Conservation (phyloP, 345 rosid genomes). For the Excoecaria agallocha region DNA sequence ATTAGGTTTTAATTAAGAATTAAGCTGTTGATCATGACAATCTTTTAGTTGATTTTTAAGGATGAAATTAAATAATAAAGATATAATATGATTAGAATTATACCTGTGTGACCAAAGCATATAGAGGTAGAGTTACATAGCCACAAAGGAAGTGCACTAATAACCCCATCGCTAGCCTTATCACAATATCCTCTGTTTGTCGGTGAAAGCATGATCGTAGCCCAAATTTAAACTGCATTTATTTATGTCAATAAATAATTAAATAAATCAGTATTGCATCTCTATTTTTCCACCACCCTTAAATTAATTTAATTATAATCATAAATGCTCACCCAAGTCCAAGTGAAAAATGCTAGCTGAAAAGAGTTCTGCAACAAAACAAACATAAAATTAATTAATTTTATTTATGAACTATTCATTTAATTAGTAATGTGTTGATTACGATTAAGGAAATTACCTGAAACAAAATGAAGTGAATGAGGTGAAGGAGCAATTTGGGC, state of each 20-base stretch:
- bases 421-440: no score
- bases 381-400: neutral
- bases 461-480: slow-evolving; percentile 54
- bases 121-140: slow-evolving; percentile 61
- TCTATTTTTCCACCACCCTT: neutral
- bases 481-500: slow-evolving; percentile 53
- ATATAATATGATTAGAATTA: no score
- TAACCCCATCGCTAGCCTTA: slow-evolving; percentile 47
- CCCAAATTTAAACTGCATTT: slow-evolving; percentile 50
- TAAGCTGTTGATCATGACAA: no score
- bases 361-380: slow-evolving; percentile 68
- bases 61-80: no score
- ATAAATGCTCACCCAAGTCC: slow-evolving; percentile 61
- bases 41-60: no score
- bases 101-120: slow-evolving; percentile 67
- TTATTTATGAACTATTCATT: no score
- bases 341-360: slow-evolving; percentile 80
- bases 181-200: slow-evolving; percentile 38
- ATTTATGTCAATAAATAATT: neutral
- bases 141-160: slow-evolving; percentile 51
- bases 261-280: no score
- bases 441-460: slow-evolving; percentile 36
- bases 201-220: slow-evolving; percentile 56
- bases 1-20: no score
- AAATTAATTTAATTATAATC: neutral